phyloP scores from a whole-genome alignment of 2,329 filamentous ascomycete genomes.

The Aspergillus versicolor region DNA sequence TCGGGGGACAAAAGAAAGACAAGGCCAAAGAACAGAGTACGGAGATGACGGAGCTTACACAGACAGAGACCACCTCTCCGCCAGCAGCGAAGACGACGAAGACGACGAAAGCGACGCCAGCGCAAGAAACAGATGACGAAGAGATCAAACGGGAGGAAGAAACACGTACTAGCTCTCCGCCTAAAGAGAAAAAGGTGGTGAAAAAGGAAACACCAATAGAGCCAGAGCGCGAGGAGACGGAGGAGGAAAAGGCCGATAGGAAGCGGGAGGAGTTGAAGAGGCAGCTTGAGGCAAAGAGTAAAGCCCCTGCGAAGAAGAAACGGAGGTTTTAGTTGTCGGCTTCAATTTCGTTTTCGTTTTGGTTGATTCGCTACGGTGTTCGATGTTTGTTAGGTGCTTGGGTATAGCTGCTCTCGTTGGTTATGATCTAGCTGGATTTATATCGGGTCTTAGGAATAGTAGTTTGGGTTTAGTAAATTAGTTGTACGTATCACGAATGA shows the following conservation, averaged over 20 bases:
- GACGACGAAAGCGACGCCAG: background rate
- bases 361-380: background rate
- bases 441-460: background rate
- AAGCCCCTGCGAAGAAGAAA: conserved; percentile 57
- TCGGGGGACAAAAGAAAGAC: conserved; percentile 30
- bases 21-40: background rate
- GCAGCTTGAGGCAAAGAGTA: conserved; percentile 51
- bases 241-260: conserved; percentile 54
- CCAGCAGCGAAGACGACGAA: conserved; percentile 1
- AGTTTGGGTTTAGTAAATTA: background rate
- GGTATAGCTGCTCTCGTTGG: too few species aligned
- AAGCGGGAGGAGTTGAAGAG: conserved; percentile 59
- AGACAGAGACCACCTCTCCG: background rate
- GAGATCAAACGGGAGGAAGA: background rate
- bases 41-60: conserved; percentile 1
- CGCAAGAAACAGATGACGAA: background rate
- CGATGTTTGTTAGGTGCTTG: background rate
- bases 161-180: background rate
- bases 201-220: conserved; percentile 9
- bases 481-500: background rate
- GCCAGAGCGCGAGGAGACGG: conserved; percentile 33
- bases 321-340: conserved; percentile 48
- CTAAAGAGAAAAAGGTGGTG: background rate
- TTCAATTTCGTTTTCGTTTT: background rate
- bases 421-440: background rate